Base-by-base conservation (phyloP, 2,329 filamentous ascomycete species). In the Exserohilum turcica region DNA sequence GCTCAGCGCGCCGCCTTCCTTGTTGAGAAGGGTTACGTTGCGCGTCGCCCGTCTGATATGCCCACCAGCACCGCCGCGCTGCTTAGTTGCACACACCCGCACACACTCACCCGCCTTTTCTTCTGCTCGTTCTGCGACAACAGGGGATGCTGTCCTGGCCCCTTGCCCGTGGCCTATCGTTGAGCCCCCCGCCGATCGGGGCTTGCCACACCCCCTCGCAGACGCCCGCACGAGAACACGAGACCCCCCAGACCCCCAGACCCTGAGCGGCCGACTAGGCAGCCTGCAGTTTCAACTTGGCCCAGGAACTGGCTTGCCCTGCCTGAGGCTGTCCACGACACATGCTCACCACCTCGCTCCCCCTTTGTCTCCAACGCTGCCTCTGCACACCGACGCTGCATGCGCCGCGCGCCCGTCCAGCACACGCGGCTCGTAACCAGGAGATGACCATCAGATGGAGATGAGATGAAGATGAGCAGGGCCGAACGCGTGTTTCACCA, bases 401-500 rank as follows among this genome's bases (percentile, higher is more conserved):
- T 31, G 35, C 48, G 54, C 45, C 16, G 44, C 29, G 29, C 21
- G 27, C 24, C n/a, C 47, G 16, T 33, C 50, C 32, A 35, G 37
- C 12, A 36, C 21, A 15, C 32, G 40, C 42, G 33, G 18, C n/a
- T 39, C 24, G 32, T 47, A 36, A 42, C 15, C 7, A 24, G 21
- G 21, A 24, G 21, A 24, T 24, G 21, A 24, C 15, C 7, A 24
- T 4, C 4, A 24, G 21, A 24, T 24, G 21, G 7, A 32, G 16
- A 48, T 48, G 55, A 61, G 35, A 63, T 63, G 58, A 61, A 52
- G 58, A 63, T 59, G 47, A 50, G 50, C 60, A 59, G 50, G 60
- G 53, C 43, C 46, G 54, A 42, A 54, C 53, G 48, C 63, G 56
- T 47, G 64, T 67, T 66, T 67, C 63, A 66, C 42, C 53, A 24